These are phyloP conservation scores for Neoboletus magnificus DNA, from an alignment of 768 basidiomycete genomes.

Conservation along the genomic window DNA sequence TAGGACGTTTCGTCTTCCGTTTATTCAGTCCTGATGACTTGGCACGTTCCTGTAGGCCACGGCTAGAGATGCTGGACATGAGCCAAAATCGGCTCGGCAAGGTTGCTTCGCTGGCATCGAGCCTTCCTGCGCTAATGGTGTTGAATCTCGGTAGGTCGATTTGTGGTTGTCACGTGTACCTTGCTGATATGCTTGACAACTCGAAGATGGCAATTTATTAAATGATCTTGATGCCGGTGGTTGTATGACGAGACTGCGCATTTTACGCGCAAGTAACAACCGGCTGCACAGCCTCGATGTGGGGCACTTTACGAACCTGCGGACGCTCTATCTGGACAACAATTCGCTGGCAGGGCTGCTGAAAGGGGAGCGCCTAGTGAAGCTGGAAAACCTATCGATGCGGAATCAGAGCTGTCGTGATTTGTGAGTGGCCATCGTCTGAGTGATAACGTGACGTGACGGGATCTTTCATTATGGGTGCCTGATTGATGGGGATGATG, in stretches of 20 bases:
- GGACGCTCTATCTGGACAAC: constrained; percentile 91
- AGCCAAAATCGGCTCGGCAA: constrained; percentile 67
- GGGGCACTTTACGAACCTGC: constrained; percentile 61
- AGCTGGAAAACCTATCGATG: constrained; percentile 87
- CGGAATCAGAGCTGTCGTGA: constrained; percentile 80
- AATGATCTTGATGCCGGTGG: constrained; percentile 50
- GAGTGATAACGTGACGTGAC: constrained; percentile 30
- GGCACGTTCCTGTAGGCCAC: constrained; percentile 36
- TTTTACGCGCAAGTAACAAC: constrained; percentile 84
- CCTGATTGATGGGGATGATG: constrained; percentile 35
- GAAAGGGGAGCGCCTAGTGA: constrained; percentile 56
- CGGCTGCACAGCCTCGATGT: constrained; percentile 63
- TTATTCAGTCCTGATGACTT: constrained; percentile 9
- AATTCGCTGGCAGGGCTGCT: constrained; percentile 56
- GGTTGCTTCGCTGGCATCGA: constrained; percentile 56
- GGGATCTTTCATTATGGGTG: constrained; percentile 37
- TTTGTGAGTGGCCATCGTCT: constrained; percentile 54
- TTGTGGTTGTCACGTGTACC: constrained; percentile 8
- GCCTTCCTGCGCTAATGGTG: constrained; percentile 57
- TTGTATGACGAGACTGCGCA: constrained; percentile 67
- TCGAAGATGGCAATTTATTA: constrained; percentile 71
- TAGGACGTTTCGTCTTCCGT: constrained; percentile 27
- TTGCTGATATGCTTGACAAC: constrained; percentile 16
- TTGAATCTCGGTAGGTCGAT: constrained; percentile 78
- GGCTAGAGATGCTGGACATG: constrained; percentile 80